Conservation (phyloP, 495 filamentous ascomycete species). For the Astrocystis sublimbata region DNA sequence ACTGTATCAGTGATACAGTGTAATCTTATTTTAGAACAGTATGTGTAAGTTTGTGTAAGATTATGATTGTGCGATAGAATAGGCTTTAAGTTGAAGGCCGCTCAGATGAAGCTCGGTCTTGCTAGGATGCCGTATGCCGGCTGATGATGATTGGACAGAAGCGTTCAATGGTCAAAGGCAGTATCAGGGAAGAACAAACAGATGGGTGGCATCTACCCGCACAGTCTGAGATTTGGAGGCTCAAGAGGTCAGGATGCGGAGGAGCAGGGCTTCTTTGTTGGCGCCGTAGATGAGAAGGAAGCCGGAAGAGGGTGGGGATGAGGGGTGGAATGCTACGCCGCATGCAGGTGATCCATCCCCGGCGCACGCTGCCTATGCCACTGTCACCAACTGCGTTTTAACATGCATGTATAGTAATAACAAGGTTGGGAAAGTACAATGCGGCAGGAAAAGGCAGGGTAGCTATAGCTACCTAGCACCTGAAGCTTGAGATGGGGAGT, state of each 20-base stretch:
- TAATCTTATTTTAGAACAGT: neutral
- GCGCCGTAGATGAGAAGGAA: neutral
- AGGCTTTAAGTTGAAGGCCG: neutral
- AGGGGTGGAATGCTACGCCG: neutral
- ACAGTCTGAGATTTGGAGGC: neutral
- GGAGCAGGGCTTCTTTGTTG: neutral
- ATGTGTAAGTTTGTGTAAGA: neutral
- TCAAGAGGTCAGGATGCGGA: slow-evolving; percentile 3
- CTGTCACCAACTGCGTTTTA: neutral
- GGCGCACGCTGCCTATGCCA: neutral
- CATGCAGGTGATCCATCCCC: neutral
- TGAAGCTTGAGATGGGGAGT: neutral
- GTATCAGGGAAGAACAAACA: neutral
- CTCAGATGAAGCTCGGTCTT: neutral
- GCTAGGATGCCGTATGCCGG: too few species aligned
- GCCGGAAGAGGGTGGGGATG: neutral
- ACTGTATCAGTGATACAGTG: neutral
- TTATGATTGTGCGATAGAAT: neutral
- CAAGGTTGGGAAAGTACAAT: neutral
- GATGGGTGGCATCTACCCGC: neutral
- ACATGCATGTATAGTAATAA: neutral
- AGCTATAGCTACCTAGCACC: too few species aligned
- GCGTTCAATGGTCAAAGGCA: neutral
- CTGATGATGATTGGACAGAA: neutral
- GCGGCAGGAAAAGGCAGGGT: neutral